Evolutionary conservation across 2,329 filamentous ascomycete species (phyloP), one percentile per base, ranked within the genome.

Genomic region (Pseudogymnoascus sp.): DNA sequence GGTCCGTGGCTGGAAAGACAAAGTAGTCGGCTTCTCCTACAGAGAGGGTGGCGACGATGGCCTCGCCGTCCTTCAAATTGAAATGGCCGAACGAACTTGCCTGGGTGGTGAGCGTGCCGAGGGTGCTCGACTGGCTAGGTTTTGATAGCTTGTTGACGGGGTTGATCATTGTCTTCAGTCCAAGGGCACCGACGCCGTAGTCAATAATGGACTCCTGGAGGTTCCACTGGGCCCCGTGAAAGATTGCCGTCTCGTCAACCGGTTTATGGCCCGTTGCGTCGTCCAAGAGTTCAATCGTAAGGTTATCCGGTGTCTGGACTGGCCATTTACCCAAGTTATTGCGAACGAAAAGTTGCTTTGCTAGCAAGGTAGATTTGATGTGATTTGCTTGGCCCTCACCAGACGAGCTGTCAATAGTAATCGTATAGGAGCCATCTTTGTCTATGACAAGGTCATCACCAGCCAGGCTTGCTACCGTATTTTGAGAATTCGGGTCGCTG

Each of bases 331-430:
- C 44, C 4, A 51, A 4, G 2, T 51, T 51, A 31, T 51, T 51
- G n/a, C 44, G 44, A n/a, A 51, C 44, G 44, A 51, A 51, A 10
- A 51, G 44, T 31, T 51, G 44, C 44, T 51, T 13, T 29, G 44
- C 44, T n/a, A 51, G 44, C n/a, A 51, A 51, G 8, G 44, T 10
- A 2, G 44, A 51, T 51, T 51, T 51, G 13, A 51, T 51, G n/a
- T 51, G 44, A 17, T 51, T 51, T 51, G 13, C 10, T 51, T 51
- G 44, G 15, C 44, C 44, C 44, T 51, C 44, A 17, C 44, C 44
- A 31, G 44, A 51, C n/a, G 44, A 51, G 27, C 44, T 51, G 44
- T 31, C 44, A 15, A 51, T 51, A 31, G 44, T 51, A 31, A 51
- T 51, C 13, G 27, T 31, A n/a, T 51, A 51, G 8, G 44, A 51